A percentile compares a stretch with the other conserved stretches of the same genome.
Evolutionary conservation across 257 asterid genomes (phyloP).

Genomic region (Penstemon davidsonii): DNA sequence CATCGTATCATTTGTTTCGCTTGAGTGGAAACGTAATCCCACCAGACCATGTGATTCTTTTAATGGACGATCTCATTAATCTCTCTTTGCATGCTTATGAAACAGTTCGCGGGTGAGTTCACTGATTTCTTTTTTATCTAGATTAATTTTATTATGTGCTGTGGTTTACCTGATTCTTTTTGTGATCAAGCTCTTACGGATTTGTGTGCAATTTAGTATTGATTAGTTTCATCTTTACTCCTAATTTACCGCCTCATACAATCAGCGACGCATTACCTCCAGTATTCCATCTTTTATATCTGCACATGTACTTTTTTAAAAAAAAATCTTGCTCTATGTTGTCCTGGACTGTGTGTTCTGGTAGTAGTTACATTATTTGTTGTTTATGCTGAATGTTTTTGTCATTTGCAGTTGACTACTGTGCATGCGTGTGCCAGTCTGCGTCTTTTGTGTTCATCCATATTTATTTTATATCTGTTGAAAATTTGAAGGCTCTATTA

Average conservation of each 20-base stretch:
- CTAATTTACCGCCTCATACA: background rate
- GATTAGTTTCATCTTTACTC: constrained; percentile 14
- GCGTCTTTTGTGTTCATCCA: background rate
- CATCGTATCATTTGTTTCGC: constrained; percentile 82
- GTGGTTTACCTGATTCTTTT: constrained; percentile 13
- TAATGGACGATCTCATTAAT: constrained; percentile 83
- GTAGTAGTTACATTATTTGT: constrained; percentile 1
- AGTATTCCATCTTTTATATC: background rate
- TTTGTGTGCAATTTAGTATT: constrained; percentile 1
- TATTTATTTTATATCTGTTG: constrained; percentile 4
- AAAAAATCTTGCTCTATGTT: constrained; percentile 18
- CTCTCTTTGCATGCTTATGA: constrained; percentile 91
- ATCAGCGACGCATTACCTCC: constrained; percentile 10
- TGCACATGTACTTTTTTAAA: background rate
- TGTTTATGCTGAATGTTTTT: constrained; percentile 3
- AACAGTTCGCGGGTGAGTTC: constrained; percentile 85
- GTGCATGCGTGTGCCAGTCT: background rate
- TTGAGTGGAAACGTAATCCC: constrained; percentile 57
- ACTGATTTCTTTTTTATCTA: constrained; percentile 18
- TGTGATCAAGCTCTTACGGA: constrained; percentile 4
- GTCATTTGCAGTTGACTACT: constrained; percentile 20
- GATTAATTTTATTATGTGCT: constrained; percentile 1
- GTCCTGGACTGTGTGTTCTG: constrained; percentile 10
- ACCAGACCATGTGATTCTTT: constrained; percentile 55
- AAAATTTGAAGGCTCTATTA: constrained; percentile 4